Base-by-base conservation (phyloP, 2,329 filamentous ascomycete genomes). In the Chrysoporthe cubensis region DNA sequence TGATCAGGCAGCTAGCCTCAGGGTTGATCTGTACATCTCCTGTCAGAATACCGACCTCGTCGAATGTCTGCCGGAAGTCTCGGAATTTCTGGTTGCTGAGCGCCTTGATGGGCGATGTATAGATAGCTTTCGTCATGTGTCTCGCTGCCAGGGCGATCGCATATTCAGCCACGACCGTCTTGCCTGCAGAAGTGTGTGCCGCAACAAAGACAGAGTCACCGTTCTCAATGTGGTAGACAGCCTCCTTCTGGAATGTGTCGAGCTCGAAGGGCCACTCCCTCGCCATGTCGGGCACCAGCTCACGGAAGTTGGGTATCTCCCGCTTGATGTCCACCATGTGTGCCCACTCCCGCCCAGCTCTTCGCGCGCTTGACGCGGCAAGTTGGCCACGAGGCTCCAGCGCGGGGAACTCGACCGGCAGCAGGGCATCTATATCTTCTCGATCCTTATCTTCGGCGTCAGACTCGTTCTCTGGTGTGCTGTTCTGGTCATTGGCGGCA, bases 41-140 rank as follows among this genome's bases (percentile, higher is more conserved):
- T 0, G 96, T 99, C 71, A 99, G 81, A 71, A 99, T 98, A 18
- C 96, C 96, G 21, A 99, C 96, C 78, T 99, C 96, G 69, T 97
- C 94, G 74, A 99, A 99, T 0, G 88, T 89, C 66, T 90, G 87
- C 67, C 94, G 88, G 77, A 99, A 99, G 77, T 99, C 96, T 71
- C 96, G 89, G 79, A 98, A 99, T 78, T 99, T 99, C 76, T 99
- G 96, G 76, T 99, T 99, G 80, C 96, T 98, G 67, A 99, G 83
- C 2, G 96, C 96, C 78, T 99, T 99, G 83, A 99, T 99, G 0
- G 96, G 96, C 0, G 96, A 98, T 0, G 96, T 99, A 78, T 99
- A 99, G 71, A 99, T 99, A 32, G 96, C 95, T 78, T 99, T 99
- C 9, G 96, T 99, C 95, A 98, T 98, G 77, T 99, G 96, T 76